Conservation (phyloP, 352 stramenopile species). For the Hyaloperonospora brassicae region DNA sequence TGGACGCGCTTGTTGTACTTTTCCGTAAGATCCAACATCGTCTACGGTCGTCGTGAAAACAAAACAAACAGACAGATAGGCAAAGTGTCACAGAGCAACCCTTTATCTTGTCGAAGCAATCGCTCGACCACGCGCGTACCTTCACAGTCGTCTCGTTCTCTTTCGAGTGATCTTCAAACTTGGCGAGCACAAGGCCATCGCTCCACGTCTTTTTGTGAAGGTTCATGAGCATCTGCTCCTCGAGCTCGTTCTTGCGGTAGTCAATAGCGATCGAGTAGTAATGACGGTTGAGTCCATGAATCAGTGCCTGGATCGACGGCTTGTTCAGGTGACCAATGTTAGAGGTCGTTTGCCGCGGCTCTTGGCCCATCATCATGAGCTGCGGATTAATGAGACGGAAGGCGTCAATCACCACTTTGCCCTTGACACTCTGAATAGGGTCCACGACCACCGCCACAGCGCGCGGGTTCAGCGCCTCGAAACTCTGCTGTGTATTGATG, state of each 20-base stretch:
- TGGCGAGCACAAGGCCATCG: constrained; percentile 88
- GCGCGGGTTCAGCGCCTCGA: constrained; percentile 96
- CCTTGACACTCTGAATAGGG: constrained; percentile 98
- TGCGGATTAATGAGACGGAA: constrained; percentile 99
- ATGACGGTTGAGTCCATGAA: constrained; percentile 97
- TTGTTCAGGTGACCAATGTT: constrained; percentile 99
- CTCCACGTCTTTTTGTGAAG: constrained; percentile 98
- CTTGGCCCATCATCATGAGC: constrained; percentile 97
- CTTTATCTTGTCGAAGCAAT: not conserved
- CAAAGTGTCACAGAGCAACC: not conserved
- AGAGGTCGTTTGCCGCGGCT: constrained; percentile 96
- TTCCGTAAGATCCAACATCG: constrained; percentile 92
- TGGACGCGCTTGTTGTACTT: constrained; percentile 95
- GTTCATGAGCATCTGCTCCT: constrained; percentile 99
- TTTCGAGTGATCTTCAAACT: constrained; percentile 93
- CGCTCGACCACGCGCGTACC: constrained; percentile 16
- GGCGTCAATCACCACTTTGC: constrained; percentile 99
- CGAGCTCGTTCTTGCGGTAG: constrained; percentile 98
- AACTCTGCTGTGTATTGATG: constrained; percentile 99
- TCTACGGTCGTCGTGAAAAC: constrained; percentile 17
- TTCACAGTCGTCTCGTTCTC: constrained; percentile 91
- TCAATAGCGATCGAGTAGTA: constrained; percentile 98
- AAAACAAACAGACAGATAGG: not conserved
- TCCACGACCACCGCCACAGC: constrained; percentile 99
- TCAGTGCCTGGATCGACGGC: constrained; percentile 97